phyloP scores from a whole-genome alignment of 1,284 basidiomycete genomes.

The Rhodotorula sp. region DNA sequence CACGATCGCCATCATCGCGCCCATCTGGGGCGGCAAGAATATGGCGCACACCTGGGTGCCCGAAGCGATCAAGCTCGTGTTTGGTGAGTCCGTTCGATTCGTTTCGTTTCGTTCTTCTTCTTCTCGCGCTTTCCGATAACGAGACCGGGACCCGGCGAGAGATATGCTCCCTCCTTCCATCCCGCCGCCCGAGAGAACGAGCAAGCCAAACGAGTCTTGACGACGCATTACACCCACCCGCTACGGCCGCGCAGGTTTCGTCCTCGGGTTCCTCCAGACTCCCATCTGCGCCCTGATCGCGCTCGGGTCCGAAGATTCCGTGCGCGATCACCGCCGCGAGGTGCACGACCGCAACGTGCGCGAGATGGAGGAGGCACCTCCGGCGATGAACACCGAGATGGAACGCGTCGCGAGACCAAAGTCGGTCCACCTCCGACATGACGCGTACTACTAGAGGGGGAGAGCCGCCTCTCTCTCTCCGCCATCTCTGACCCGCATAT shows the following conservation, averaged over 20 bases:
- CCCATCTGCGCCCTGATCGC: slow-evolving; percentile 38
- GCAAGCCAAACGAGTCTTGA: neutral
- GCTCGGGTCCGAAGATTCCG: slow-evolving; percentile 38
- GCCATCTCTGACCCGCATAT: neutral
- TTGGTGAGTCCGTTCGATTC: slow-evolving; percentile 35
- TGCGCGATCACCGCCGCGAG: slow-evolving; percentile 31
- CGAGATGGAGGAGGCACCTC: slow-evolving; percentile 32
- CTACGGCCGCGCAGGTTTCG: slow-evolving; percentile 13
- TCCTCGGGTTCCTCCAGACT: slow-evolving; percentile 34
- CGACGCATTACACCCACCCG: neutral
- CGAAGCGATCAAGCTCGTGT: slow-evolving; percentile 48
- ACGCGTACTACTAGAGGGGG: neutral
- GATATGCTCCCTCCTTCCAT: no score
- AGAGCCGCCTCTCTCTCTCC: neutral
- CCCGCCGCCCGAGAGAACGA: neutral
- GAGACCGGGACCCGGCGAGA: neutral
- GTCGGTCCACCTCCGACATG: slow-evolving; percentile 1
- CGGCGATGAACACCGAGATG: slow-evolving; percentile 21
- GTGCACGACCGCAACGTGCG: slow-evolving; percentile 26
- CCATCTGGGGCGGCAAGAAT: slow-evolving; percentile 45
- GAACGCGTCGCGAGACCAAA: slow-evolving; percentile 22
- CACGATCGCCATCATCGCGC: slow-evolving; percentile 47
- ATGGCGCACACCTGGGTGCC: slow-evolving; percentile 48
- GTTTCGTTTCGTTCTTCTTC: no score
- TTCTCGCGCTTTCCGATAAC: no score